Percentiles rank a stretch among this genome's conserved stretches.
Conservation (phyloP, 208 protist genomes). For the Wallacemonas sp. region DNA sequence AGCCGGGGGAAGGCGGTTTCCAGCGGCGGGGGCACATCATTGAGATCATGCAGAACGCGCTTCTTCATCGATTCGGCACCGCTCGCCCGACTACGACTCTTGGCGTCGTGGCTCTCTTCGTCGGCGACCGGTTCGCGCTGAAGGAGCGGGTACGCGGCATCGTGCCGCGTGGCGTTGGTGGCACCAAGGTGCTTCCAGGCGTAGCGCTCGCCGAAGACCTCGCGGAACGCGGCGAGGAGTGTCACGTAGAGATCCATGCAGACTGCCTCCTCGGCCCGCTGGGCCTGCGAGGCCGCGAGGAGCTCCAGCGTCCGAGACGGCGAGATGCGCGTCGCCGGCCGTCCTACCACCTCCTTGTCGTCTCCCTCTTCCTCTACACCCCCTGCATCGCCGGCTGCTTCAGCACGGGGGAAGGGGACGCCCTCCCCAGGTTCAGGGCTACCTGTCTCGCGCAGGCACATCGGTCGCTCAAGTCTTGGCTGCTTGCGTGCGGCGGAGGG, state of each 20-base stretch:
- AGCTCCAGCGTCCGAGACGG: slow-evolving; percentile 59
- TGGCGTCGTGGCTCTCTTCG: not conserved
- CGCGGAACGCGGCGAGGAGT: slow-evolving; percentile 56
- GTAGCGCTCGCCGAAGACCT: slow-evolving; percentile 76
- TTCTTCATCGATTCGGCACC: not conserved
- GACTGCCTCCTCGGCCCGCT: slow-evolving; percentile 34
- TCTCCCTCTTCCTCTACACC: not conserved
- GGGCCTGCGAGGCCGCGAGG: slow-evolving; percentile 28
- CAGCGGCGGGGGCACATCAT: slow-evolving; percentile 23
- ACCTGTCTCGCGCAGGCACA: slow-evolving; percentile 6
- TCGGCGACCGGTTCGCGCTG: not conserved
- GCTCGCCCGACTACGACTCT: not conserved
- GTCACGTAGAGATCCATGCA: slow-evolving; percentile 50
- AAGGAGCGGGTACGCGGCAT: slow-evolving; percentile 13
- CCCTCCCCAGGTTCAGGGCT: not conserved
- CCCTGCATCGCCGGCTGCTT: not conserved
- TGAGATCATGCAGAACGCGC: slow-evolving; percentile 10
- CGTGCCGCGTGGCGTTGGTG: slow-evolving; percentile 66
- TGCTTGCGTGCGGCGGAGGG: not conserved
- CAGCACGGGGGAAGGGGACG: not conserved
- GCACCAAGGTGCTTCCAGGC: slow-evolving; percentile 67
- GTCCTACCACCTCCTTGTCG: not conserved
- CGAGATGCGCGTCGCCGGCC: slow-evolving; percentile 29
- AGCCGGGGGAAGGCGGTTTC: slow-evolving; percentile 54
- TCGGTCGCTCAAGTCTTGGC: not conserved